Conservation (phyloP, 2,329 filamentous ascomycete species). For the Tolypocladium nubicola region DNA sequence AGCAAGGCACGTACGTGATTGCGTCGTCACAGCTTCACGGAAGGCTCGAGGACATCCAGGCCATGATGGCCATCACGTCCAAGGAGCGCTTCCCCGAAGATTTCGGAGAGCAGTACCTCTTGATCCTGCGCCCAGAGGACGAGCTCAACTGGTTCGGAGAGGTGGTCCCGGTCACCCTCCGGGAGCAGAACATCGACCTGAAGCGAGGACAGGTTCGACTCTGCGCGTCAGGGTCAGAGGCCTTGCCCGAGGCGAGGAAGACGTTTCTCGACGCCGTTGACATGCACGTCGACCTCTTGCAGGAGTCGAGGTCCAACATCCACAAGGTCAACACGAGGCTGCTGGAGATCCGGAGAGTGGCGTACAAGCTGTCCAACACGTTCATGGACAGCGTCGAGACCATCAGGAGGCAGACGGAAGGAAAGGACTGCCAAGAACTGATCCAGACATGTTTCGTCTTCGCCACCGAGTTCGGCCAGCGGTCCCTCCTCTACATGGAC, state of each 20-base stretch:
- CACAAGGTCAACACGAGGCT: slow-evolving; percentile 84
- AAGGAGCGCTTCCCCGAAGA: slow-evolving; percentile 55
- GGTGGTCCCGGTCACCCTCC: slow-evolving; percentile 58
- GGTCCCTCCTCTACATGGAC: slow-evolving; percentile 91
- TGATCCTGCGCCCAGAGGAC: slow-evolving; percentile 76
- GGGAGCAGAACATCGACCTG: slow-evolving; percentile 73
- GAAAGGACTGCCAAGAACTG: slow-evolving; percentile 83
- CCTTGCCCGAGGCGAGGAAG: slow-evolving; percentile 66
- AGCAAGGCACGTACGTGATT: slow-evolving; percentile 71
- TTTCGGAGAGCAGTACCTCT: slow-evolving; percentile 61
- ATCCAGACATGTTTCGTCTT: slow-evolving; percentile 98
- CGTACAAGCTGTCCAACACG: slow-evolving; percentile 91
- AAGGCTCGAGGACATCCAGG: slow-evolving; percentile 71
- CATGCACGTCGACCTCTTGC: slow-evolving; percentile 76
- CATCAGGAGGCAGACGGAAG: slow-evolving; percentile 74
- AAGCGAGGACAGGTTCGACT: slow-evolving; percentile 79
- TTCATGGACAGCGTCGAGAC: slow-evolving; percentile 98
- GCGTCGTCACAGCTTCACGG: slow-evolving; percentile 71
- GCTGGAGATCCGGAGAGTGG: slow-evolving; percentile 89
- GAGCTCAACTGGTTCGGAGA: slow-evolving; percentile 73
- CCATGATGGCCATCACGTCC: slow-evolving; percentile 64
- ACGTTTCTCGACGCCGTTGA: slow-evolving; percentile 70
- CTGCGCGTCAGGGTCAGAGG: slow-evolving; percentile 77
- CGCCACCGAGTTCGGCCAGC: slow-evolving; percentile 95
- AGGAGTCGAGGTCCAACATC: slow-evolving; percentile 88